A percentile compares a stretch with the other conserved stretches of the same genome.
Conservation (phyloP, 345 rosid genomes). For the Gossypium mustelinum region DNA sequence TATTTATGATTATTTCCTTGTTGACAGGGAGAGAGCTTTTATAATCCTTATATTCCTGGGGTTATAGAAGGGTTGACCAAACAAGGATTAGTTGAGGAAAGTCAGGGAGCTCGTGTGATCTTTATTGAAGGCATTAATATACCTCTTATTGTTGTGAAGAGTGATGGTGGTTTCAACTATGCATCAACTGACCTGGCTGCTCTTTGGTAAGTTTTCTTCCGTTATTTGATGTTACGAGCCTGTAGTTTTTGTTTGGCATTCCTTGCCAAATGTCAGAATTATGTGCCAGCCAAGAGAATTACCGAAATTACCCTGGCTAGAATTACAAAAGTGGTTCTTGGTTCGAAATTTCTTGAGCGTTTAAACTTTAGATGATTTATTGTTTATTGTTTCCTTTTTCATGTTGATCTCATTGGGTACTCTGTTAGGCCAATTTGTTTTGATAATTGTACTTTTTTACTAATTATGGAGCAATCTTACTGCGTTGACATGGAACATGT, state of each 20-base stretch:
- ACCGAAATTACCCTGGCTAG: not conserved
- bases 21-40: conserved; percentile 95
- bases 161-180: conserved; percentile 94
- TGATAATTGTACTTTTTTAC: not conserved
- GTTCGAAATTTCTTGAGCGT: not conserved
- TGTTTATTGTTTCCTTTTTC: not conserved
- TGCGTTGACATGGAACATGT: not conserved
- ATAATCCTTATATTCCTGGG: conserved; percentile 67
- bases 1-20: conserved; percentile 6
- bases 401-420: not conserved
- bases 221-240: not conserved
- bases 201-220: conserved; percentile 58
- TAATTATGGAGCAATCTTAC: not conserved
- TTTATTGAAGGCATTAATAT: conserved; percentile 65
- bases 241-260: not conserved
- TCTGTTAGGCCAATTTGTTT: not conserved
- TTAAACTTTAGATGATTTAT: not conserved
- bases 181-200: conserved; percentile 95
- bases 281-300: not conserved
- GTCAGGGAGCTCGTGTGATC: conserved; percentile 91
- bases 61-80: conserved; percentile 50
- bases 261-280: not conserved
- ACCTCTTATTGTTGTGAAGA: conserved; percentile 95
- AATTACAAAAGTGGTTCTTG: not conserved
- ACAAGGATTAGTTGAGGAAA: conserved; percentile 75